A percentile compares a stretch with the other conserved stretches of the same genome.
phyloP scores from a whole-genome alignment of 108 stramenopile species.

The Skeletonema tropicum region DNA sequence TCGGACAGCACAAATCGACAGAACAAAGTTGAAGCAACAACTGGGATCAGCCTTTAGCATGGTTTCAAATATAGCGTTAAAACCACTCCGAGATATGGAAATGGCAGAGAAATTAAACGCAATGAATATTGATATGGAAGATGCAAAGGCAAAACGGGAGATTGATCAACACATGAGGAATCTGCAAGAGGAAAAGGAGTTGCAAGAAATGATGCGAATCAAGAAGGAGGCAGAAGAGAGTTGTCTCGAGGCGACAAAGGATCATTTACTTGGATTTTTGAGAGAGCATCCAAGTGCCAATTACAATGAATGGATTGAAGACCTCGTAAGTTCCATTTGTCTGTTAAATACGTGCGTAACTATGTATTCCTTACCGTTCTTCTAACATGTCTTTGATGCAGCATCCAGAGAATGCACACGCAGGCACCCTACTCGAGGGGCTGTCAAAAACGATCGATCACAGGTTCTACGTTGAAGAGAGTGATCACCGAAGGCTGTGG shows the following conservation, averaged over 20 bases:
- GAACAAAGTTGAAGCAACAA: constrained; percentile 22
- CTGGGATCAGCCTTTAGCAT: constrained; percentile 21
- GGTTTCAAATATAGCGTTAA: not conserved
- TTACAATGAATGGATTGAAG: constrained; percentile 79
- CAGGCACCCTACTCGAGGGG: constrained; percentile 44
- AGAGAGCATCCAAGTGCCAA: constrained; percentile 56
- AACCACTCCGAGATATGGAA: constrained; percentile 22
- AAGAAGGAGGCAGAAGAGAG: constrained; percentile 62
- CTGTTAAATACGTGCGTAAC: too few relatives aligned
- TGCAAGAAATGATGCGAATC: constrained; percentile 54
- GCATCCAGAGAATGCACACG: constrained; percentile 78
- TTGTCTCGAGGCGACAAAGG: constrained; percentile 50
- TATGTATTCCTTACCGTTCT: too few relatives aligned
- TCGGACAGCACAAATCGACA: constrained; percentile 25
- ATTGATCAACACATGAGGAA: constrained; percentile 47
- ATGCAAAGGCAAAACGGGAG: constrained; percentile 54
- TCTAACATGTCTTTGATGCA: too few relatives aligned
- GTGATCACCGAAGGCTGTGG: constrained; percentile 76
- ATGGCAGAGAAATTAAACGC: constrained; percentile 45
- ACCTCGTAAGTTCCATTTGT: constrained; percentile 4
- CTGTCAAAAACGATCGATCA: constrained; percentile 62
- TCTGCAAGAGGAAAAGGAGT: constrained; percentile 56
- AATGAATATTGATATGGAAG: constrained; percentile 49
- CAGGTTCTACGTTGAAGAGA: constrained; percentile 78
- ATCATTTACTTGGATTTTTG: constrained; percentile 51